Base-by-base conservation (phyloP, 2,329 filamentous ascomycete species). In the Pseudogymnoascus sp. region DNA sequence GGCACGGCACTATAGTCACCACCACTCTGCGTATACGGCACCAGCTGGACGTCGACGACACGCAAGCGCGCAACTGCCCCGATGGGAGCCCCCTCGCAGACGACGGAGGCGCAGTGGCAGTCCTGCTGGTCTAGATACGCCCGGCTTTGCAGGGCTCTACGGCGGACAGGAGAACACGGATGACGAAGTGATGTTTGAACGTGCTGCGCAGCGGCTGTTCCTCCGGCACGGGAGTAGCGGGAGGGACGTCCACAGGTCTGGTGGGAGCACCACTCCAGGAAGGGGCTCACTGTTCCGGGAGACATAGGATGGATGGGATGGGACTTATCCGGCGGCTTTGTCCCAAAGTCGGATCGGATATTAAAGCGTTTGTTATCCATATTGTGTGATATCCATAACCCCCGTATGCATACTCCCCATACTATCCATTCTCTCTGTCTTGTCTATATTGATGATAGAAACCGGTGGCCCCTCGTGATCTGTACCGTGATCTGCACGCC, bases 81-180 rank as follows among this genome's bases (percentile, higher is more conserved):
- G 44, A 21, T 29, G 36, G 36, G 13, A 29, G 13, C 17, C 29
- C 5, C 10, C 64, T n/a, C 59, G 59, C 7, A 63, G 64, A 59
- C 51, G 58, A 13, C 17, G 36, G n/a, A 67, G 71, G 58, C 71
- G 70, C 60, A 70, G 68, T 35, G 68, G 66, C 25, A 78, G 75
- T 33, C 76, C 77, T 2, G 60, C 66, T 33, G 76, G 76, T n/a
- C 64, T 80, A 59, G 69, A 71, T 29, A 74, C 72, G n/a, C 73
- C 74, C n/a, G 78, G 78, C 0, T 79, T 79, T 63, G 70, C 70
- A 64, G 78, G 80, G 10, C 70, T 81, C 25, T 79, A 81, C 65
- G 78, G 78, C 21, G 80, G 79, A 10, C 71, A 71, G 58, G 80
- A 82, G 68, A 83, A 82, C 68, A 72, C 73, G 1, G 77, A 79